Base-by-base conservation (phyloP, 768 basidiomycete species). In the Pluteus cervinus region DNA sequence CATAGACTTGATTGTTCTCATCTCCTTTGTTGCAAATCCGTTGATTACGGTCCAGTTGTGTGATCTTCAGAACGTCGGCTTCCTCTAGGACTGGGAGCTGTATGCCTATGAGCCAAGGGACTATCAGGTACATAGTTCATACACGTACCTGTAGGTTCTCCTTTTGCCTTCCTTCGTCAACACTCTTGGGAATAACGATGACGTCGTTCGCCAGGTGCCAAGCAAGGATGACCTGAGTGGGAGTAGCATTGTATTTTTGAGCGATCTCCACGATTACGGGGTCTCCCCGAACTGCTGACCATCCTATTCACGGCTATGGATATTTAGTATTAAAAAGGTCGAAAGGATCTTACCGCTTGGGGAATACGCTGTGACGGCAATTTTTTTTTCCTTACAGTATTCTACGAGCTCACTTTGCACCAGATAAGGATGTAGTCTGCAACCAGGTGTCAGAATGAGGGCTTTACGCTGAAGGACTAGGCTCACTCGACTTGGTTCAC, bases 121-220 rank as follows among this genome's bases (percentile, higher is more conserved):
- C n/a, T n/a, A n/a, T n/a, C n/a, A n/a, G n/a, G n/a, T n/a, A n/a
- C n/a, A n/a, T n/a, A n/a, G n/a, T n/a, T n/a, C n/a, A n/a, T n/a
- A n/a, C n/a, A n/a, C n/a, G n/a, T n/a, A n/a, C n/a, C n/a, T n/a
- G n/a, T n/a, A n/a, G n/a, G 52, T 82, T 81, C 16, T 62, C 57
- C 29, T 52, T 56, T 57, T 78, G 62, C 8, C 79, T 63, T 14
- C 51, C 54, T 20, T 50, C 47, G 40, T 71, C 47, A 53, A 74
- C 72, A 25, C 65, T 72, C 61, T 83, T 83, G 24, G 81, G 81
- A 46, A 83, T 68, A 36, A 79, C 69, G 15, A 71, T 64, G 24
- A 78, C 69, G 5, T 72, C 73, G 14, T 75, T 70, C 49, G 80
- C 75, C 11, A 74, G 73, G 4, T 70, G 74, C 82, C 82, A 84